Base-by-base conservation (phyloP, 768 basidiomycete species). In the Lactarius trivialis region DNA sequence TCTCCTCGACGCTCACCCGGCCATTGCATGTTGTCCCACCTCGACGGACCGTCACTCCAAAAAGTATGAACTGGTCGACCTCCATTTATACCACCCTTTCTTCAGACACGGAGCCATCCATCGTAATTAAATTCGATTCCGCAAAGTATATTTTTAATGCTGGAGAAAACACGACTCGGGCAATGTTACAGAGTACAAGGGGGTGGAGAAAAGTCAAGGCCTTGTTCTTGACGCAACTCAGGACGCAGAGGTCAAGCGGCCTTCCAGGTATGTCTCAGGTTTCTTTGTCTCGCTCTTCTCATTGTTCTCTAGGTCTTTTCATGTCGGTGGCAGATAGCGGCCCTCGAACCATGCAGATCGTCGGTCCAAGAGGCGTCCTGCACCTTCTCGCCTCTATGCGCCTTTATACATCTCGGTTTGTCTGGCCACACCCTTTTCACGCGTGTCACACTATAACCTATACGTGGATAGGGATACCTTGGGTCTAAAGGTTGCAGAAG, bases 81-180 rank as follows among this genome's bases (percentile, higher is more conserved):
- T 81, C 82, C 4, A 82, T 87, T 30, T 74, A 86, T 58, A 82
- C 80, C 48, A 73, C 82, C 0, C 69, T 78, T 19, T 82, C 86
- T 4, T 83, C 84, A 55, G 95, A 98, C 75, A 90, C 93, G 1
- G 85, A 92, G 66, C 87, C 93, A 0, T 82, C 87, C 9, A 74
- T 97, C 28, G 74, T 89, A 62, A 73, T 96, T 66, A 78, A 81
- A 1, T 94, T 93, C 71, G 87, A 90, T 66, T 77, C 80, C 57
- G 86, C 82, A 14, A 89, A 91, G 68, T 98, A 94, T 68, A 79
- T 95, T 41, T 93, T 98, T 79, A 94, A 94, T 73, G 84, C 79
- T 21, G 87, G 91, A 8, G 93, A 97, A 73, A 88, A 88, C 61
- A 85, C 88, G 1, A 85, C 84, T 48, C 77, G 95, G 37, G 76